Percentiles rank a stretch among this genome's conserved stretches.
phyloP scores from a whole-genome alignment of 192 early-diverging fungal genomes.

The Rhizoclosmatium globosum region DNA sequence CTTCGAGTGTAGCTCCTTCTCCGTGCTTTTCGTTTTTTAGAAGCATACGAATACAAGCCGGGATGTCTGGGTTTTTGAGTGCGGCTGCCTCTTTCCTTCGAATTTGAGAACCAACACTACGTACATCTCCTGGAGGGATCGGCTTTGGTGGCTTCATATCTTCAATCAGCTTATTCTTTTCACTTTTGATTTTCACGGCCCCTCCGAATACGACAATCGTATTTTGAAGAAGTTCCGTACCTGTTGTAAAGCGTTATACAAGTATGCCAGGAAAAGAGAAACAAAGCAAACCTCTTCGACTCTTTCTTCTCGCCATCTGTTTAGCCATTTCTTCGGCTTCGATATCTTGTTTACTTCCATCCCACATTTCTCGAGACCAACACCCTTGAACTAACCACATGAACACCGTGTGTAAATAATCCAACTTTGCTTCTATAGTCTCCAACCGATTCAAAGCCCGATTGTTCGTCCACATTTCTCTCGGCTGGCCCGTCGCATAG shows the following conservation, averaged over 20 bases:
- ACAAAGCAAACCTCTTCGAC: neutral
- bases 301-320: neutral
- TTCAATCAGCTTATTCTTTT: slow-evolving; percentile 24
- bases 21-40: slow-evolving; percentile 20
- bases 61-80: neutral
- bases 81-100: slow-evolving; percentile 12
- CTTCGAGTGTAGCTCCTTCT: slow-evolving; percentile 21
- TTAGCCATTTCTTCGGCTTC: neutral
- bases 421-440: slow-evolving; percentile 7
- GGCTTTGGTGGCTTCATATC: slow-evolving; percentile 21
- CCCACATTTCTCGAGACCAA: slow-evolving; percentile 4
- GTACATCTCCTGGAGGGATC: slow-evolving; percentile 24
- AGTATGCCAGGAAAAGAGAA: too few relatives aligned
- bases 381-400: slow-evolving; percentile 39
- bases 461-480: slow-evolving; percentile 12
- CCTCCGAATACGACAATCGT: neutral
- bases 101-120: slow-evolving; percentile 19
- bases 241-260: too few relatives aligned
- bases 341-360: neutral
- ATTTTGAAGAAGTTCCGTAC: too few relatives aligned
- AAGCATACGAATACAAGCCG: neutral
- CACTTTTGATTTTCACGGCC: neutral
- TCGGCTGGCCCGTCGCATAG: neutral
- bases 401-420: slow-evolving; percentile 27
- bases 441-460: slow-evolving; percentile 18